A percentile compares a stretch with the other conserved stretches of the same genome.
These are phyloP conservation scores for Suillus decipiens DNA, from an alignment of 768 basidiomycete species.

Conservation along the genomic window DNA sequence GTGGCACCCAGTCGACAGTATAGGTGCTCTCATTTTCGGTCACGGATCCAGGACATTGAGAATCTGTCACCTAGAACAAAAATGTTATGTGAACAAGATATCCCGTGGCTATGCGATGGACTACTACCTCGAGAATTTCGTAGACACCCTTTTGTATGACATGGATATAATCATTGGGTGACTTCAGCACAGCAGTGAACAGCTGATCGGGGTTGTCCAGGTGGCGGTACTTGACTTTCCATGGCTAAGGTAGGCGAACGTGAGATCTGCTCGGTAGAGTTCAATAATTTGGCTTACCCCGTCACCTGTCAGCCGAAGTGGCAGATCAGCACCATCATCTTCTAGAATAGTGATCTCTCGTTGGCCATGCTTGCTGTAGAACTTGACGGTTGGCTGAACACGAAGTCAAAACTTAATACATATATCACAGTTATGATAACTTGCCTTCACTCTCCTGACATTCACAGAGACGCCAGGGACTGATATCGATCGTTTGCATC, in stretches of 20 bases:
- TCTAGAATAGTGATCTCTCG: slow-evolving; percentile 70
- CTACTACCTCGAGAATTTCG: slow-evolving; percentile 64
- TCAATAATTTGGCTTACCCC: slow-evolving; percentile 54
- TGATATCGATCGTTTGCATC: slow-evolving; percentile 76
- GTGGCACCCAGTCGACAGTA: slow-evolving; percentile 75
- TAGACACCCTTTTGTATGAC: slow-evolving; percentile 80
- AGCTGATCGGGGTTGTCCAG: slow-evolving; percentile 43
- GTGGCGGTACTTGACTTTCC: slow-evolving; percentile 77
- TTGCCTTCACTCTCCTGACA: slow-evolving; percentile 77
- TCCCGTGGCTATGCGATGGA: slow-evolving; percentile 10
- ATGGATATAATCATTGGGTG: slow-evolving; percentile 70
- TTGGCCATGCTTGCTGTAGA: slow-evolving; percentile 67
- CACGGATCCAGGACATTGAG: slow-evolving; percentile 81
- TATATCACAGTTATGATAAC: slow-evolving; percentile 18
- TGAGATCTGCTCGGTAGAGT: background rate
- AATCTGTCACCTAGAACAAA: slow-evolving; percentile 65
- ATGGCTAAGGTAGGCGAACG: slow-evolving; percentile 59
- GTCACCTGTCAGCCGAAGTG: slow-evolving; percentile 87
- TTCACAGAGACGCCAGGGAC: slow-evolving; percentile 82
- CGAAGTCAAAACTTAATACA: background rate
- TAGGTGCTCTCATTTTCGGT: slow-evolving; percentile 61
- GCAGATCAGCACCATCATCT: slow-evolving; percentile 69
- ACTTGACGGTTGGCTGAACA: slow-evolving; percentile 79
- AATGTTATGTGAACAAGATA: background rate
- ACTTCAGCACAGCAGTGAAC: slow-evolving; percentile 45